Conservation (phyloP, 1,139 yeast species). For the Arxiozyma slooffiae region DNA sequence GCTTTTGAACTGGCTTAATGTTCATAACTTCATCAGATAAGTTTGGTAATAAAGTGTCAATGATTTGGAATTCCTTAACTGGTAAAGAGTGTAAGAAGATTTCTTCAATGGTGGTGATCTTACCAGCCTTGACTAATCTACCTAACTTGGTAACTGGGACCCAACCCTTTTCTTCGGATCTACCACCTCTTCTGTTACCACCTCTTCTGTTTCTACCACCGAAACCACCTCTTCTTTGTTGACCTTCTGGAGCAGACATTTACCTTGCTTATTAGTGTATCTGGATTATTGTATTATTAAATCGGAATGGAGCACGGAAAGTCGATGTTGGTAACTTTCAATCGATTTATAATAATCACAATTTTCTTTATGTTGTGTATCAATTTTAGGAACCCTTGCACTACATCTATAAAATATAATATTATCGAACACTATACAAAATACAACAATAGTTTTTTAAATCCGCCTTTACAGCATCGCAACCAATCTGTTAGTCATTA, state of each 20-base stretch:
- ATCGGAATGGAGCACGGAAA: slow-evolving; percentile 89
- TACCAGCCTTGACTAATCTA: slow-evolving; percentile 98
- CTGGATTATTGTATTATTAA: slow-evolving; percentile 15
- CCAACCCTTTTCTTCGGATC: slow-evolving; percentile 98
- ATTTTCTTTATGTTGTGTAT: background rate
- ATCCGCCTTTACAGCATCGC: background rate
- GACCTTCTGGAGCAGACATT: slow-evolving; percentile 44
- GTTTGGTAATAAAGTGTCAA: slow-evolving; percentile 91
- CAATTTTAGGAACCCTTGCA: background rate
- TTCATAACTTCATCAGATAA: slow-evolving; percentile 98
- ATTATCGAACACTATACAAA: background rate
- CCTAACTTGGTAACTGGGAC: slow-evolving; percentile 99
- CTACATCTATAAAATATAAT: background rate
- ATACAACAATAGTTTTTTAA: background rate
- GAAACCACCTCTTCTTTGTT: slow-evolving; percentile 51
- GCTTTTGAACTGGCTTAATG: slow-evolving; percentile 99
- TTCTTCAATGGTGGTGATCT: slow-evolving; percentile 93
- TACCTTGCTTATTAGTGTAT: slow-evolving; percentile 29
- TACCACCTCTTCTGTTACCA: slow-evolving; percentile 52
- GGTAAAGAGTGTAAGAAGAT: slow-evolving; percentile 99
- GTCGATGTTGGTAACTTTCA: slow-evolving; percentile 86
- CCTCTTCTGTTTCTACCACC: slow-evolving; percentile 61
- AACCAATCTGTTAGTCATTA: background rate
- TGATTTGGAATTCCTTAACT: slow-evolving; percentile 98
- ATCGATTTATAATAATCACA: slow-evolving; percentile 39